phyloP scores from a whole-genome alignment of 2,329 filamentous ascomycete genomes.

The Talaromyces atroroseus region DNA sequence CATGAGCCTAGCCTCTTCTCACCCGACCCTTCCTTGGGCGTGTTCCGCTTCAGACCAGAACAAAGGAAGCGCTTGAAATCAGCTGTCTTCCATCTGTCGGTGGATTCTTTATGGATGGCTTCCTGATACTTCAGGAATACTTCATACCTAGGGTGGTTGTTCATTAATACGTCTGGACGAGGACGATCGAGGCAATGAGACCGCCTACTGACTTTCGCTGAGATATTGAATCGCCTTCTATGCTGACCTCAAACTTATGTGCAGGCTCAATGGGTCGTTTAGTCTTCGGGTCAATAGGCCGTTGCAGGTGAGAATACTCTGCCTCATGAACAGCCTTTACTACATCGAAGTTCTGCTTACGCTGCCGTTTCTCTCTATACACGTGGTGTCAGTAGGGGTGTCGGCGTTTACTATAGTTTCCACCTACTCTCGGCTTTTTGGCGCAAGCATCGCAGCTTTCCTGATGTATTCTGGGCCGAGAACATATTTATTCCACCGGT shows the following conservation, averaged over 20 bases:
- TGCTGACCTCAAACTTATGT: conserved; percentile 44
- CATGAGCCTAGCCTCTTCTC: conserved; percentile 45
- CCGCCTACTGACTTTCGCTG: conserved; percentile 38
- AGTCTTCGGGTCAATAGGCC: conserved; percentile 40
- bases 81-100: conserved; percentile 38
- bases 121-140: conserved; percentile 45
- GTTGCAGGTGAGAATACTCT: conserved; percentile 41
- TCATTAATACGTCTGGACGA: not conserved
- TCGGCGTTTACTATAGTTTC: not conserved
- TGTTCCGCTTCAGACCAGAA: conserved; percentile 38
- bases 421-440: conserved; percentile 40
- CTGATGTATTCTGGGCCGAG: conserved; percentile 44
- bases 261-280: conserved; percentile 43
- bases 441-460: conserved; percentile 41
- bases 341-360: conserved; percentile 41
- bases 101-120: conserved; percentile 41
- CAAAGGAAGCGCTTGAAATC: conserved; percentile 46
- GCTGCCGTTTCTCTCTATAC: conserved; percentile 39
- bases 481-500: conserved; percentile 45
- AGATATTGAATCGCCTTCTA: conserved; percentile 44
- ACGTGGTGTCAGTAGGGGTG: conserved; percentile 9
- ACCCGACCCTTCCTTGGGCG: conserved; percentile 29
- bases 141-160: conserved; percentile 29
- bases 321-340: conserved; percentile 37
- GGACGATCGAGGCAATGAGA: not conserved